Percentiles rank a stretch among this genome's conserved stretches.
phyloP scores from a whole-genome alignment of 805 yeast species.

The Ogataea ramenticola region DNA sequence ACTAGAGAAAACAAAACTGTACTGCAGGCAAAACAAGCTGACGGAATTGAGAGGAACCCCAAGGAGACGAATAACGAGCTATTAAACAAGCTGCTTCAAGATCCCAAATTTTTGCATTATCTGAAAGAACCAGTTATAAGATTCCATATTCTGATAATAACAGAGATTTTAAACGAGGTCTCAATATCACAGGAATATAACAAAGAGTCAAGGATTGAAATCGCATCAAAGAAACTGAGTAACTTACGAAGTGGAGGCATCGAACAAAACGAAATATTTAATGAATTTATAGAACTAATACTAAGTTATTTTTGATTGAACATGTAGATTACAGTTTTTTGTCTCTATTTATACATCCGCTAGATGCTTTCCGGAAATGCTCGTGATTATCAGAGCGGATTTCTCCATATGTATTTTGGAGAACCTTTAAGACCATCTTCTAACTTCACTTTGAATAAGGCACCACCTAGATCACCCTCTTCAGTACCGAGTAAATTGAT shows the following conservation, averaged over 20 bases:
- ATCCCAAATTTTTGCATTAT: slow-evolving; percentile 36
- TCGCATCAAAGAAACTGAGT: slow-evolving; percentile 55
- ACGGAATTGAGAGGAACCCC: background rate
- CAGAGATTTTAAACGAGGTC: slow-evolving; percentile 41
- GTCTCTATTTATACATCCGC: no score
- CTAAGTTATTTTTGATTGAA: slow-evolving; percentile 20
- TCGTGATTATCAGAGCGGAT: no score
- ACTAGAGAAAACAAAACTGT: no score
- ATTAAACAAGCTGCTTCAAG: slow-evolving; percentile 27
- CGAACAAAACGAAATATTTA: slow-evolving; percentile 61
- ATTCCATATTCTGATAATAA: slow-evolving; percentile 44
- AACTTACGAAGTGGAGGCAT: slow-evolving; percentile 57
- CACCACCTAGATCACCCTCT: slow-evolving; percentile 50
- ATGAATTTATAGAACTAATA: slow-evolving; percentile 53
- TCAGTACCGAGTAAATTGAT: slow-evolving; percentile 18
- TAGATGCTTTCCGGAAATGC: no score
- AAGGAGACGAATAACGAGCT: slow-evolving; percentile 12
- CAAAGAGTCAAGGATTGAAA: slow-evolving; percentile 45
- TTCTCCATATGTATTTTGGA: slow-evolving; percentile 5
- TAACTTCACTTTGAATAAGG: slow-evolving; percentile 40
- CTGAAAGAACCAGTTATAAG: slow-evolving; percentile 48
- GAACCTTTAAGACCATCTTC: slow-evolving; percentile 10
- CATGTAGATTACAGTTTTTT: no score
- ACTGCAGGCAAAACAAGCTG: no score
- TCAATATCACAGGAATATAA: slow-evolving; percentile 40